These are phyloP conservation scores for Pichia phayaonensis DNA, from an alignment of 805 yeast species.

Conservation along the genomic window DNA sequence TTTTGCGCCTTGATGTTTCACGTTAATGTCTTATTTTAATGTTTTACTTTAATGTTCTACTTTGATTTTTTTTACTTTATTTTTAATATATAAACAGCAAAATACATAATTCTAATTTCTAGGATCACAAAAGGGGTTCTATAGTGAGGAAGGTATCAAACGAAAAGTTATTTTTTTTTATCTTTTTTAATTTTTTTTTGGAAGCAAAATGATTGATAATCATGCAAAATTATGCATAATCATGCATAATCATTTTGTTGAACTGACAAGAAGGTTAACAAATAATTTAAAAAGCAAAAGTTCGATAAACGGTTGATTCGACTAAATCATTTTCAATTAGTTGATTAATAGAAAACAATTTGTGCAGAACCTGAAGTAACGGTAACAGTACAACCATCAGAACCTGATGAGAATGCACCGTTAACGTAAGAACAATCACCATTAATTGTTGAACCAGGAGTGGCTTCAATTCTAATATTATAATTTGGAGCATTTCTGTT, in stretches of 20 bases:
- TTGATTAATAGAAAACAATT: slow-evolving; percentile 56
- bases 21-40: no score
- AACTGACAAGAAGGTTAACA: neutral
- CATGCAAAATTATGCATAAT: neutral
- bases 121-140: neutral
- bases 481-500: slow-evolving; percentile 50
- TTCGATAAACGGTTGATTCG: neutral
- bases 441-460: slow-evolving; percentile 52
- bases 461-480: slow-evolving; percentile 72
- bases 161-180: neutral
- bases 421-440: slow-evolving; percentile 78
- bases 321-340: neutral
- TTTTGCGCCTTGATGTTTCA: no score
- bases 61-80: no score
- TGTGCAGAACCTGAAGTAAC: slow-evolving; percentile 78
- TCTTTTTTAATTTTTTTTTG: no score
- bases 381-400: slow-evolving; percentile 91
- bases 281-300: neutral
- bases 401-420: slow-evolving; percentile 58
- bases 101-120: no score
- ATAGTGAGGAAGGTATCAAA: neutral
- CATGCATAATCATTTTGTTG: neutral
- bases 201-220: neutral
- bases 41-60: no score
- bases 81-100: neutral